phyloP scores from a whole-genome alignment of 441 rosid species.

The Arabidopsis hybrid region DNA sequence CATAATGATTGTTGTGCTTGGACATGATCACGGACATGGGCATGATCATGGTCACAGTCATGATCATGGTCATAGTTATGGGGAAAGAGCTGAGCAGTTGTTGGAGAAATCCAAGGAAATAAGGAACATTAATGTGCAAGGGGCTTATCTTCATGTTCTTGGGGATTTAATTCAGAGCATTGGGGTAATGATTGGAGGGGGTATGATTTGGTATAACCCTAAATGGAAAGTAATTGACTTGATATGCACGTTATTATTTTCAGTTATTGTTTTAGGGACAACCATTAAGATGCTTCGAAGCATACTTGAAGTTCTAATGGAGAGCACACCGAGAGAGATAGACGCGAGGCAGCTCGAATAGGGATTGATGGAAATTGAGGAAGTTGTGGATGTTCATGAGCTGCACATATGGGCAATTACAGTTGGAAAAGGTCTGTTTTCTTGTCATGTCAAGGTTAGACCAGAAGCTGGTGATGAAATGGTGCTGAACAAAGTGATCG shows the following conservation, averaged over 20 bases:
- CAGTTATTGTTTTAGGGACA: conserved; percentile 59
- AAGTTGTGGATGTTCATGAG: conserved; percentile 67
- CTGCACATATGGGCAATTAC: conserved; percentile 71
- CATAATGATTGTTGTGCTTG: conserved; percentile 58
- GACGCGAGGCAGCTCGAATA: conserved; percentile 56
- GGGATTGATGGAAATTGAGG: conserved; percentile 57
- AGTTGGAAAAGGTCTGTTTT: conserved; percentile 61
- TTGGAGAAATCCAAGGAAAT: conserved; percentile 34
- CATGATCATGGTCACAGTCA: conserved; percentile 42
- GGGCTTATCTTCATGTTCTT: conserved; percentile 71
- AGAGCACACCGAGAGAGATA: conserved; percentile 70
- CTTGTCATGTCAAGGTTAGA: conserved; percentile 67
- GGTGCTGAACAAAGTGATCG: conserved; percentile 57
- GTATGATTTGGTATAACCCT: conserved; percentile 63
- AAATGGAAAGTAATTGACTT: conserved; percentile 64
- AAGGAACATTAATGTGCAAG: conserved; percentile 62
- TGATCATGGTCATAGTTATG: conserved; percentile 36
- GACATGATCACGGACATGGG: conserved; percentile 61
- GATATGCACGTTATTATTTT: conserved; percentile 64
- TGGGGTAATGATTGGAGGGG: conserved; percentile 65
- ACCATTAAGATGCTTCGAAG: conserved; percentile 57
- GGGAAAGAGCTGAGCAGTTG: conserved; percentile 10
- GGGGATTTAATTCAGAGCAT: conserved; percentile 70
- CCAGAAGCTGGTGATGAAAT: conserved; percentile 58
- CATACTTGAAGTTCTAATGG: conserved; percentile 72